phyloP scores from a whole-genome alignment of 2,329 filamentous ascomycete species.

The Myotisia sp. region DNA sequence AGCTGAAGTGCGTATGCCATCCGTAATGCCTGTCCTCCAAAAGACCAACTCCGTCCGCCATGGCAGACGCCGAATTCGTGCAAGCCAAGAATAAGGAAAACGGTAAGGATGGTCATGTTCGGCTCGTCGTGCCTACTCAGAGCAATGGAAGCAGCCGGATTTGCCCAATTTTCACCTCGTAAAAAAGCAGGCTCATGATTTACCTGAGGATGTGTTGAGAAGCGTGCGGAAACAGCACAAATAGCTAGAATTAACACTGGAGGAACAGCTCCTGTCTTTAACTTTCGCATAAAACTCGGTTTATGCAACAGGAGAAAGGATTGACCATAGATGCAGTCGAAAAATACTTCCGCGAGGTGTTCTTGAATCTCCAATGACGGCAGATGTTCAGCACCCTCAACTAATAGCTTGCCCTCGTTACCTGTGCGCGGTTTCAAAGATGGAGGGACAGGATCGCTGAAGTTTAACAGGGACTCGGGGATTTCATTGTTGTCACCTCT shows the following conservation, averaged over 20 bases:
- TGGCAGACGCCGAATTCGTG: slow-evolving; percentile 97
- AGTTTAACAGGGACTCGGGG: slow-evolving; percentile 24
- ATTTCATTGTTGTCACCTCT: background rate
- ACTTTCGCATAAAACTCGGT: slow-evolving; percentile 84
- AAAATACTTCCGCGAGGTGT: slow-evolving; percentile 86
- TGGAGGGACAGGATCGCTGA: slow-evolving; percentile 35
- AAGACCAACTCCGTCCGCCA: slow-evolving; percentile 86
- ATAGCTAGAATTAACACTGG: slow-evolving; percentile 88
- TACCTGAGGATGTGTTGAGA: slow-evolving; percentile 75
- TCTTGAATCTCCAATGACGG: slow-evolving; percentile 81
- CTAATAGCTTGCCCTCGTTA: slow-evolving; percentile 63
- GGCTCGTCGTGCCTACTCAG: slow-evolving; percentile 81
- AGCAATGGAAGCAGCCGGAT: slow-evolving; percentile 72
- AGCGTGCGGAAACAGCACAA: slow-evolving; percentile 87
- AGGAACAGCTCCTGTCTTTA: slow-evolving; percentile 60
- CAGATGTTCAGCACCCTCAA: slow-evolving; percentile 68
- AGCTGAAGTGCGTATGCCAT: slow-evolving; percentile 95
- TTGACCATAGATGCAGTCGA: slow-evolving; percentile 90
- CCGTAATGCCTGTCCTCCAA: slow-evolving; percentile 84
- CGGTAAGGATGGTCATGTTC: slow-evolving; percentile 89
- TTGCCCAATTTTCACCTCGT: slow-evolving; percentile 82
- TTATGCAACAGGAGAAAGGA: slow-evolving; percentile 91
- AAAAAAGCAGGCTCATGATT: slow-evolving; percentile 65
- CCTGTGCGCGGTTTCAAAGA: slow-evolving; percentile 47
- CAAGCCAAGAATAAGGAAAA: slow-evolving; percentile 71